Conservation (phyloP, 2,329 filamentous ascomycete genomes). For the Colletotrichum echinochloae region DNA sequence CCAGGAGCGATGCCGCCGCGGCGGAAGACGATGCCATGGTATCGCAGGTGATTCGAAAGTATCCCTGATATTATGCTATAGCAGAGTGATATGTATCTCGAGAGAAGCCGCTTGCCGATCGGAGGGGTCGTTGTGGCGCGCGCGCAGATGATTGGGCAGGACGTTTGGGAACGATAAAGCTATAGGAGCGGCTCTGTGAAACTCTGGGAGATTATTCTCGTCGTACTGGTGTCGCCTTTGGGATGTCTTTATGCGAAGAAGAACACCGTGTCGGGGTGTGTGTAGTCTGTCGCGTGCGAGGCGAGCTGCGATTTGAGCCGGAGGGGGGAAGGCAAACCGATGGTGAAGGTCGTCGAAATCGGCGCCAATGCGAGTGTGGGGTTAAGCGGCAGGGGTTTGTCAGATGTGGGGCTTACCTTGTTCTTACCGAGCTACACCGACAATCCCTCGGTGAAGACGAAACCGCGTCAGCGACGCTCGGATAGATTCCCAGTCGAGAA, state of each 20-base stretch:
- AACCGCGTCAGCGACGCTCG: neutral
- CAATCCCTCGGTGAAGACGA: neutral
- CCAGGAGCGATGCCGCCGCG: slow-evolving; percentile 79
- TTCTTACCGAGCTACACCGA: slow-evolving; percentile 26
- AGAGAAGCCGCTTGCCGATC: neutral
- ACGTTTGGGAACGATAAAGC: neutral
- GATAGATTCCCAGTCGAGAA: neutral
- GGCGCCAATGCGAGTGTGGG: slow-evolving; percentile 36
- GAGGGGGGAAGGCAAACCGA: slow-evolving; percentile 5
- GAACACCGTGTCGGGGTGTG: too few species aligned
- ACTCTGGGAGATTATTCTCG: neutral
- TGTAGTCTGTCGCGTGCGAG: slow-evolving; percentile 3
- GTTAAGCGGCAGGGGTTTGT: slow-evolving; percentile 30
- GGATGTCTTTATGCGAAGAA: neutral
- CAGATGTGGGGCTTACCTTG: neutral
- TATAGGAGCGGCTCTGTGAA: neutral
- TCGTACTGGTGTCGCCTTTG: neutral
- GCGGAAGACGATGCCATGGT: slow-evolving; percentile 58
- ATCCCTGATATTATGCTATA: neutral
- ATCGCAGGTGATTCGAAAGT: neutral
- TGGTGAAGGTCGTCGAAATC: slow-evolving; percentile 30
- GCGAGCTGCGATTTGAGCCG: neutral
- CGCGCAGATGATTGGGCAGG: neutral
- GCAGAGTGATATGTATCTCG: neutral
- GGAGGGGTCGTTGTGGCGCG: neutral